These are phyloP conservation scores for Diversispora epigaea DNA, from an alignment of 192 early-diverging fungal genomes.

Conservation along the genomic window DNA sequence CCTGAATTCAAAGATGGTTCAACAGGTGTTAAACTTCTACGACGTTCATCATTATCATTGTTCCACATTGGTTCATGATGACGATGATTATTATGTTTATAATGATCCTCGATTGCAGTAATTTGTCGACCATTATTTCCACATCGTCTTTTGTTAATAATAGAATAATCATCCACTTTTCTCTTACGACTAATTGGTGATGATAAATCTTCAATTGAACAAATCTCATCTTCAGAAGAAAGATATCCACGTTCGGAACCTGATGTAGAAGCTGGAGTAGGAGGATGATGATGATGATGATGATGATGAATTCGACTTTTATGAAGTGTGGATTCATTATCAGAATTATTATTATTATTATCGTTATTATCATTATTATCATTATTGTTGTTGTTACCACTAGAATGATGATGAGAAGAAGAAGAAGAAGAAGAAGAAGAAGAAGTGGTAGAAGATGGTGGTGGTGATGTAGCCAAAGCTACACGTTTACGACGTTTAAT, in stretches of 20 bases:
- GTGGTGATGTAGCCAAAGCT: conserved; percentile 37
- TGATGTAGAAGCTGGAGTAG: conserved; percentile 33
- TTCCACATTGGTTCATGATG: conserved; percentile 24
- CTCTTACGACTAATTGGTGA: conserved; percentile 20
- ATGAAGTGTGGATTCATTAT: conserved; percentile 19
- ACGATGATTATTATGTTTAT: conserved; percentile 38
- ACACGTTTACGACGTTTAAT: conserved; percentile 76
- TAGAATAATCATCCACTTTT: background rate
- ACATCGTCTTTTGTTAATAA: conserved; percentile 23
- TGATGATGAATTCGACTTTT: conserved; percentile 6
- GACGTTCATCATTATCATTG: background rate
- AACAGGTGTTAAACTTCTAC: conserved; percentile 15
- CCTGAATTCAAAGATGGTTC: background rate
- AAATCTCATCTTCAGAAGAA: conserved; percentile 32
- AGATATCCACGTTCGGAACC: conserved; percentile 27
- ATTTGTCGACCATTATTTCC: conserved; percentile 29
- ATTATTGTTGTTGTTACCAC: background rate
- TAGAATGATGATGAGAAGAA: too few species aligned
- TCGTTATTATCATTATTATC: too few species aligned
- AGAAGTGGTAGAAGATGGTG: background rate
- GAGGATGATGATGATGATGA: background rate
- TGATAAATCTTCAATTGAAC: conserved; percentile 2
- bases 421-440: too few species aligned
- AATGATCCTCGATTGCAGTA: conserved; percentile 56
- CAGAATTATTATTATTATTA: too few species aligned